Percentiles rank a stretch among this genome's conserved stretches.
Conservation (phyloP, 2,329 filamentous ascomycete genomes). For the Botrytis hyacinthi region DNA sequence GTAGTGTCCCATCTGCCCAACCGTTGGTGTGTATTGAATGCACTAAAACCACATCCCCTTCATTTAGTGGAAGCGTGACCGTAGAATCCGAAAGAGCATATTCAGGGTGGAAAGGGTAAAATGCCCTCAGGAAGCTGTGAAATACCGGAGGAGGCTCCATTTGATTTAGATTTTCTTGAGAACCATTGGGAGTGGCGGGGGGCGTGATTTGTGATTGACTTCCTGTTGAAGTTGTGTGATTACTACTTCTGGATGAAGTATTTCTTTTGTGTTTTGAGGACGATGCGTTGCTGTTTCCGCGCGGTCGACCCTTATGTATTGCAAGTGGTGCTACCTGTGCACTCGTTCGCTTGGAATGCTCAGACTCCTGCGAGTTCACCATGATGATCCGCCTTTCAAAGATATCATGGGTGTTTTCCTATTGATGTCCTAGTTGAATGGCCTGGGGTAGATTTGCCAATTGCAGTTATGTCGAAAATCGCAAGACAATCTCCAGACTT, state of each 20-base stretch:
- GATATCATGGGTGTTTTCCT: slow-evolving; percentile 17
- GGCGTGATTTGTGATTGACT: slow-evolving; percentile 64
- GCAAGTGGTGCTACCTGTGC: slow-evolving; percentile 60
- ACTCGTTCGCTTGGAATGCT: slow-evolving; percentile 48
- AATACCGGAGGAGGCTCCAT: slow-evolving; percentile 61
- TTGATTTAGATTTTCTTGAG: slow-evolving; percentile 53
- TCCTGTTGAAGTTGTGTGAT: slow-evolving; percentile 30
- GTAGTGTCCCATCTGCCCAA: slow-evolving; percentile 92
- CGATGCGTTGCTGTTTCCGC: slow-evolving; percentile 38
- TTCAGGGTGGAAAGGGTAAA: slow-evolving; percentile 85
- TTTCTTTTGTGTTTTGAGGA: slow-evolving; percentile 44
- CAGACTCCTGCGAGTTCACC: slow-evolving; percentile 35
- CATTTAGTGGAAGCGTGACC: slow-evolving; percentile 82
- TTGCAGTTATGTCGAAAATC: neutral
- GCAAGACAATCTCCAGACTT: neutral
- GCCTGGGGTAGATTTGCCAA: neutral
- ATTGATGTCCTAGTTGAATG: neutral
- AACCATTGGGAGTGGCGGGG: slow-evolving; percentile 70
- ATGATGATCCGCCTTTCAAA: slow-evolving; percentile 29
- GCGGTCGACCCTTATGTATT: slow-evolving; percentile 48
- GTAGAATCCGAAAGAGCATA: slow-evolving; percentile 77
- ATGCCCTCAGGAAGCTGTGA: slow-evolving; percentile 91
- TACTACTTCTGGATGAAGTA: slow-evolving; percentile 43
- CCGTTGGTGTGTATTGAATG: slow-evolving; percentile 98
- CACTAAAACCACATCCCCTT: slow-evolving; percentile 89